These are phyloP conservation scores for Ascochyta koolunga DNA, from an alignment of 2,329 filamentous ascomycete genomes.

Conservation along the genomic window DNA sequence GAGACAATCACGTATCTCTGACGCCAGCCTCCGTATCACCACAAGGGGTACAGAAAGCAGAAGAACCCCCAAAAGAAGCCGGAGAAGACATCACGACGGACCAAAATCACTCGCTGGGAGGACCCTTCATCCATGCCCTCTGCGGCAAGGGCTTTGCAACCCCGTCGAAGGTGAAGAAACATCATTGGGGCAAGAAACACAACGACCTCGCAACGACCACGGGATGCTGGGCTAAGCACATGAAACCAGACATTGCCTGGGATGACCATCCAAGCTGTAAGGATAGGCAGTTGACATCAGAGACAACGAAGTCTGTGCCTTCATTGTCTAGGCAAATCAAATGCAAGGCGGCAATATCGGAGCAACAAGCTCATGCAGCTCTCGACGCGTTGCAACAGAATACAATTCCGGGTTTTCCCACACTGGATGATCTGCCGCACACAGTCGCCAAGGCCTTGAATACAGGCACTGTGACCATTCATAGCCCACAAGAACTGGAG, in stretches of 20 bases:
- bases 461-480: background rate
- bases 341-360: background rate
- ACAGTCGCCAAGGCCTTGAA: constrained; percentile 12
- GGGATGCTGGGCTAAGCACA: constrained; percentile 42
- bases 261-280: constrained; percentile 40
- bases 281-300: background rate
- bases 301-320: background rate
- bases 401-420: constrained; percentile 19
- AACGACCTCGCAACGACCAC: constrained; percentile 33
- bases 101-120: background rate
- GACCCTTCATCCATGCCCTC: constrained; percentile 33
- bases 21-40: background rate
- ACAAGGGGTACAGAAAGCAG: background rate
- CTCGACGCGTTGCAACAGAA: background rate
- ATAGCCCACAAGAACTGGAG: background rate
- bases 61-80: background rate
- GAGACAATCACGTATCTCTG: background rate
- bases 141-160: constrained; percentile 37
- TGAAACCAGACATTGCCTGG: constrained; percentile 38
- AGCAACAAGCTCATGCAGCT: background rate
- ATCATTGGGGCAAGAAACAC: constrained; percentile 39
- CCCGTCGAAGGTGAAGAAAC: constrained; percentile 39
- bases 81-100: background rate
- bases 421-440: constrained; percentile 20
- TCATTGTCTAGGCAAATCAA: background rate